Conservation (phyloP, 257 asterid genomes). For the Solanum ossicruentum region DNA sequence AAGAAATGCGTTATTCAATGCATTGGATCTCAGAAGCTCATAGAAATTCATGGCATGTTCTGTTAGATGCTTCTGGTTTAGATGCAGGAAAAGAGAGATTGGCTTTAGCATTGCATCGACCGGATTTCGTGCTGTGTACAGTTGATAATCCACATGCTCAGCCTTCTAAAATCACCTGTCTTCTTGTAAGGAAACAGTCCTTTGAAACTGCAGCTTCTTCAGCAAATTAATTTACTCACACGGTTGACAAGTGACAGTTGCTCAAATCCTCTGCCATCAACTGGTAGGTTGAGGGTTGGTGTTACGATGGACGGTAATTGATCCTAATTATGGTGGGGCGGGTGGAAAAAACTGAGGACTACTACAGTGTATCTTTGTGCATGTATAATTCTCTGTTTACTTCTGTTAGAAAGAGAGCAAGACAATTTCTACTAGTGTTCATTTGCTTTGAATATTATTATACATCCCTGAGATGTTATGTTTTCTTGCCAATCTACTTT, state of each 20-base stretch:
- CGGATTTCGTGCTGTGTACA: slow-evolving; percentile 48
- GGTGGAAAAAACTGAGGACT: not conserved
- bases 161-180: slow-evolving; percentile 47
- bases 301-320: too few species aligned
- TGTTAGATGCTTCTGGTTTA: slow-evolving; percentile 42
- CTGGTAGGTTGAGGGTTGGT: not conserved
- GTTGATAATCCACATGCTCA: slow-evolving; percentile 36
- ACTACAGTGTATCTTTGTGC: not conserved
- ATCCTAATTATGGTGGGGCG: too few species aligned
- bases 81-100: slow-evolving; percentile 37
- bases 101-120: slow-evolving; percentile 51
- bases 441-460: not conserved
- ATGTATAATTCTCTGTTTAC: not conserved
- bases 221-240: not conserved
- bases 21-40: slow-evolving; percentile 88
- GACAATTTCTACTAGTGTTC: not conserved
- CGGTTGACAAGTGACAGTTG: not conserved
- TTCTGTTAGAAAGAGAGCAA: not conserved
- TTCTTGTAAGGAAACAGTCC: slow-evolving; percentile 52
- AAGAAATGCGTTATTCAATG: slow-evolving; percentile 47
- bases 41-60: slow-evolving; percentile 63
- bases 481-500: not conserved
- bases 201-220: slow-evolving; percentile 35
- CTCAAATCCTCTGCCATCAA: not conserved
- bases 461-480: not conserved